Evolutionary conservation across 306 rosid genomes (phyloP).

Genomic region (Prunus davidiana): DNA sequence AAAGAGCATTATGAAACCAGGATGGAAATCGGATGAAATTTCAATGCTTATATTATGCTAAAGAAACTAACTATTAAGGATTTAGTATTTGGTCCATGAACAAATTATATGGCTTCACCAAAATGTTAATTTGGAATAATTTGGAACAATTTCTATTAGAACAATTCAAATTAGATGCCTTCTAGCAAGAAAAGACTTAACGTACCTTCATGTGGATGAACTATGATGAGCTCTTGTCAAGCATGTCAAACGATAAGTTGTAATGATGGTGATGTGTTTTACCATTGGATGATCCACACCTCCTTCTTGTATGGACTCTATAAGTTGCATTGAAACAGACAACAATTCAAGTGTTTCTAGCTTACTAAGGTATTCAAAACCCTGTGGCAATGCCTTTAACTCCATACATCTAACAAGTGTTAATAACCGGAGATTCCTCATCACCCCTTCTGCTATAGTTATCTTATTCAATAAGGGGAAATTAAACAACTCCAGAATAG

Average conservation of each 20-base stretch:
- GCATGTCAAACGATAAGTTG: neutral
- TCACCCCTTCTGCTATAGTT: constrained; percentile 6
- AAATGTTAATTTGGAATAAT: neutral
- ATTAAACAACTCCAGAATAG: neutral
- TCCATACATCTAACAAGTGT: neutral
- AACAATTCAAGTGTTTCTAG: neutral
- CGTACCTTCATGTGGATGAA: neutral
- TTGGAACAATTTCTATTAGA: neutral
- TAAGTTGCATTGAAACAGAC: neutral
- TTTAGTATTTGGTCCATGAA: neutral
- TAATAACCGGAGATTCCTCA: neutral
- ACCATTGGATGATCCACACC: neutral
- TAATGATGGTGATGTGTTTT: neutral
- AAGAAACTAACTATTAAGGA: neutral
- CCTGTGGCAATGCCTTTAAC: constrained; percentile 8
- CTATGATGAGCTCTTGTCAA: neutral
- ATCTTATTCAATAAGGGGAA: constrained; percentile 2
- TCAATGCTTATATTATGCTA: neutral
- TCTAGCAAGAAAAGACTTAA: neutral
- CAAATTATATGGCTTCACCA: neutral
- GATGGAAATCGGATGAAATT: neutral
- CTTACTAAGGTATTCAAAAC: constrained; percentile 7
- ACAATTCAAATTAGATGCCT: too few species aligned
- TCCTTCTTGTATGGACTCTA: neutral
- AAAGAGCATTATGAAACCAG: neutral